Conservation (phyloP, 208 protist genomes). For the Tritrichomonas musculus region DNA sequence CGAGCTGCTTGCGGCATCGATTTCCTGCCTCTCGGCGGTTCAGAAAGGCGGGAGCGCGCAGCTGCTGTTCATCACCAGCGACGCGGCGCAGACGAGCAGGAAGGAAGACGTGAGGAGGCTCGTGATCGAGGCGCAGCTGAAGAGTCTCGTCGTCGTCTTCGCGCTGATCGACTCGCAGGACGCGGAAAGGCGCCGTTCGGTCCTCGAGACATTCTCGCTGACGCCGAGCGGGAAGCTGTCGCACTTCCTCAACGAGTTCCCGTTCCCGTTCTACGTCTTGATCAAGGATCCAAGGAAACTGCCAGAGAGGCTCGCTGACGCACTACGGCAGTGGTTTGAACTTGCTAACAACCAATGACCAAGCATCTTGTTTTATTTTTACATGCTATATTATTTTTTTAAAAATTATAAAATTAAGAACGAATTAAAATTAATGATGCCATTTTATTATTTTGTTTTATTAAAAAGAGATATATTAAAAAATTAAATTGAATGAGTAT, state of each 20-base stretch:
- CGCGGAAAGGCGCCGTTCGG: conserved; percentile 32
- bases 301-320: conserved; percentile 87
- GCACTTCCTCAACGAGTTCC: conserved; percentile 94
- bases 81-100: not conserved
- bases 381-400: no score
- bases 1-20: not conserved
- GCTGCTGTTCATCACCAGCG: not conserved
- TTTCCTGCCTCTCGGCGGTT: not conserved
- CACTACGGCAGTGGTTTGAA: conserved; percentile 97
- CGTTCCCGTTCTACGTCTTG: conserved; percentile 98
- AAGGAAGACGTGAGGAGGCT: not conserved
- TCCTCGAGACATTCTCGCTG: conserved; percentile 43
- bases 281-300: conserved; percentile 84
- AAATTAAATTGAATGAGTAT: no score
- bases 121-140: not conserved
- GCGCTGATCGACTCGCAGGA: conserved; percentile 34
- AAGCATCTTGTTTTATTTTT: no score
- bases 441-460: no score
- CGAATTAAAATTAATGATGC: no score
- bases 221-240: conserved; percentile 63
- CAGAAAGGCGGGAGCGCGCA: not conserved
- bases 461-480: no score
- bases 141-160: conserved; percentile 27
- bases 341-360: conserved; percentile 40
- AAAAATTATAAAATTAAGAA: no score